These are phyloP conservation scores for Globisporangium uncinulatum DNA, from an alignment of 352 stramenopile species.

Conservation along the genomic window DNA sequence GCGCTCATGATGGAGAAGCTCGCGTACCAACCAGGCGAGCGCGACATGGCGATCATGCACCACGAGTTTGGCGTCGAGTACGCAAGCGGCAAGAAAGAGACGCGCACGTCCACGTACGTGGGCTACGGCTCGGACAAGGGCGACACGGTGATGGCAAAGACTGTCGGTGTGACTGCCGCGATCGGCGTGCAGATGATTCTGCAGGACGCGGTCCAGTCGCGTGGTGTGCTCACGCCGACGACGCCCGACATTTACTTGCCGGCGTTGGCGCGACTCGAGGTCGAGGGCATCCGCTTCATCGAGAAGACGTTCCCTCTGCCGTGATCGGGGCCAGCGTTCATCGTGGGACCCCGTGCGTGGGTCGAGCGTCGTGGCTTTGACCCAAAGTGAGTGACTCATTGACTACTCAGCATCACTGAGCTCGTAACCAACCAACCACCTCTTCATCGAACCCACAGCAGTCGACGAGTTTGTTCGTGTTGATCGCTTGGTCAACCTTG, in stretches of 20 bases:
- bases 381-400: neutral
- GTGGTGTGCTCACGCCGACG: conserved; percentile 87
- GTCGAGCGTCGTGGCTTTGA: no score
- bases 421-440: neutral
- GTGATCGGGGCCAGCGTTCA: conserved; percentile 2
- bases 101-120: conserved; percentile 87
- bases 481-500: neutral
- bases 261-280: conserved; percentile 76
- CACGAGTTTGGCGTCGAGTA: conserved; percentile 86
- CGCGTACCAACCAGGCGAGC: conserved; percentile 84
- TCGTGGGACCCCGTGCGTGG: neutral
- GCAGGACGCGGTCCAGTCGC: conserved; percentile 73
- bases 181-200: conserved; percentile 94
- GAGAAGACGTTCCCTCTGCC: conserved; percentile 65
- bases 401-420: neutral
- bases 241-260: conserved; percentile 88
- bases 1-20: conserved; percentile 87
- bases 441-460: neutral
- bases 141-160: conserved; percentile 95
- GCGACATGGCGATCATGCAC: conserved; percentile 95
- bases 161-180: conserved; percentile 91
- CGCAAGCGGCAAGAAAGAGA: conserved; percentile 77
- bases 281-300: conserved; percentile 82
- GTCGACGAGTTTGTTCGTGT: neutral
- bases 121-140: conserved; percentile 87